Percentiles rank a stretch among this genome's conserved stretches.
These are phyloP conservation scores for Metarhizium humberi DNA, from an alignment of 2,329 filamentous ascomycete genomes.

Conservation along the genomic window DNA sequence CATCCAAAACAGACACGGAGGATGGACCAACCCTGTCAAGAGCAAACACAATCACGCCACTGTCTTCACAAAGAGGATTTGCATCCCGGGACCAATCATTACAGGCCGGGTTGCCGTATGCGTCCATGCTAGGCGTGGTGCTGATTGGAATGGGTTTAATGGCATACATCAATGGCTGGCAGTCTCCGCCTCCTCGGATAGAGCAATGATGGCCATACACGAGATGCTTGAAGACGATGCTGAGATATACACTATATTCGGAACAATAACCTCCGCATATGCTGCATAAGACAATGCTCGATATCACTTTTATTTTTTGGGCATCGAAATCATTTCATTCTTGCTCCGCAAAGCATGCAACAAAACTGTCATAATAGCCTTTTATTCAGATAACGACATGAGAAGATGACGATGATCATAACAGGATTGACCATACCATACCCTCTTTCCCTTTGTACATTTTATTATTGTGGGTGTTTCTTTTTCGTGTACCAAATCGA, in stretches of 20 bases:
- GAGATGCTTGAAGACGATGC: not conserved
- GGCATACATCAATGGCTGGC: slow-evolving; percentile 81
- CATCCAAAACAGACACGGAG: slow-evolving; percentile 22
- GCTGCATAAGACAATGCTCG: not conserved
- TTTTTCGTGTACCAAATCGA: not conserved
- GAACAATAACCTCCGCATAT: not conserved
- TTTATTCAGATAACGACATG: slow-evolving; percentile 8
- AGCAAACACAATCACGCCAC: slow-evolving; percentile 40
- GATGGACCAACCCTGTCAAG: slow-evolving; percentile 36
- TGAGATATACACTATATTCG: not conserved
- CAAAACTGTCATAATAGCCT: slow-evolving; percentile 10
- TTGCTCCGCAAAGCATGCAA: not conserved
- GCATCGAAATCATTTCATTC: not conserved
- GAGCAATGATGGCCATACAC: slow-evolving; percentile 19
- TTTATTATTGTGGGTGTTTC: slow-evolving; percentile 1
- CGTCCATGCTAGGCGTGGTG: slow-evolving; percentile 75
- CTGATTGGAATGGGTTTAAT: slow-evolving; percentile 74
- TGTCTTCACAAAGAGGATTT: slow-evolving; percentile 27
- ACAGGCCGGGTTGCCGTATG: slow-evolving; percentile 57
- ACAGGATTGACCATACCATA: slow-evolving; percentile 4
- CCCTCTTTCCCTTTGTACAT: slow-evolving; percentile 8
- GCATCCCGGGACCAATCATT: slow-evolving; percentile 34
- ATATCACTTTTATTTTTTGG: not conserved
- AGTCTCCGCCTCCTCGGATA: slow-evolving; percentile 28
- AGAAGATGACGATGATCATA: slow-evolving; percentile 9